Evolutionary conservation across 306 rosid species (phyloP).

Genomic region (Cucumis cinereus): DNA sequence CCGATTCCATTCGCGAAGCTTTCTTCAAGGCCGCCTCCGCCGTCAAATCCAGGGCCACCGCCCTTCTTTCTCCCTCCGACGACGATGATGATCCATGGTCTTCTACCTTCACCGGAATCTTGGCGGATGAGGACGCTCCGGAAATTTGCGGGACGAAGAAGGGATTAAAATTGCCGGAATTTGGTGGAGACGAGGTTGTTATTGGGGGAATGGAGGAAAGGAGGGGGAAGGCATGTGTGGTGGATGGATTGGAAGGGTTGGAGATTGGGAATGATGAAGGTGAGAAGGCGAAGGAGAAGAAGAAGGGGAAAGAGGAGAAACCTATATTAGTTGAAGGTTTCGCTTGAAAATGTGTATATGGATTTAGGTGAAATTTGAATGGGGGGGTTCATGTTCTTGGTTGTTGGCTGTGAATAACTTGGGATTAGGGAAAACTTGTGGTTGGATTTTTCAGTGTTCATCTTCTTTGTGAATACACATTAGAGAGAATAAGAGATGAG

Average conservation of each 20-base stretch:
- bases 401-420: neutral
- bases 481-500: neutral
- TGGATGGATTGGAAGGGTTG: conserved; percentile 42
- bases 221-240: conserved; percentile 45
- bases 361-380: neutral
- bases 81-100: conserved; percentile 33
- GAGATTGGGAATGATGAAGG: conserved; percentile 24
- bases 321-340: conserved; percentile 48
- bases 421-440: neutral
- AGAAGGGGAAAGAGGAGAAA: conserved; percentile 9
- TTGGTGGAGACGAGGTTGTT: conserved; percentile 23
- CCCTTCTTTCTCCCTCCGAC: conserved; percentile 22
- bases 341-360: conserved; percentile 16
- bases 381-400: neutral
- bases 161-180: conserved; percentile 11
- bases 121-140: conserved; percentile 11
- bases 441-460: neutral
- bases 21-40: conserved; percentile 64
- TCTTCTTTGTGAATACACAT: neutral
- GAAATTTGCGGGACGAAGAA: conserved; percentile 33
- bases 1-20: conserved; percentile 61
- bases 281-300: conserved; percentile 14
- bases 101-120: conserved; percentile 14
- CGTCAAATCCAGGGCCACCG: conserved; percentile 38
- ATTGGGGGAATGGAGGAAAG: conserved; percentile 30